Evolutionary conservation across 257 asterid species (phyloP).

Genomic region (Plantago elongata): DNA sequence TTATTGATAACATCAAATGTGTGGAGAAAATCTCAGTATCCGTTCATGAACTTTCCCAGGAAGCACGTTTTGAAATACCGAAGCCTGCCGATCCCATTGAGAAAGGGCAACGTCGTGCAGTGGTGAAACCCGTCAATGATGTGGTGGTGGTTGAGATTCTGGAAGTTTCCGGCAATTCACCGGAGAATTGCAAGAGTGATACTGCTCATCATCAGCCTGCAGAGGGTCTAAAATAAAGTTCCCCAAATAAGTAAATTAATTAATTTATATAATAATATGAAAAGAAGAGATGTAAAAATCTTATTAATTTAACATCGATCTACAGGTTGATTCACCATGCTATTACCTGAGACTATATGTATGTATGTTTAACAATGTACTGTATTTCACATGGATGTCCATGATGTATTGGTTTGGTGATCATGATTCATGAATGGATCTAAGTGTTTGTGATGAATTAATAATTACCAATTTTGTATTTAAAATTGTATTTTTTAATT

Average conservation of each 20-base stretch:
- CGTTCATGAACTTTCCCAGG: constrained; percentile 39
- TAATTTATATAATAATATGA: not conserved
- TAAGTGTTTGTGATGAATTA: no score
- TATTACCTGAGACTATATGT: no score
- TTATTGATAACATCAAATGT: constrained; percentile 38
- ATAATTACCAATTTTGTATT: no score
- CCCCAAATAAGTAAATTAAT: not conserved
- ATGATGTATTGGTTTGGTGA: no score
- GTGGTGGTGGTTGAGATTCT: constrained; percentile 28
- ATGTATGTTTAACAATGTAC: no score
- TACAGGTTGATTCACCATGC: no score
- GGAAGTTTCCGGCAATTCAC: constrained; percentile 5
- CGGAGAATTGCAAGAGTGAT: constrained; percentile 15
- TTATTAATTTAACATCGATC: not conserved
- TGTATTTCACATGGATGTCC: no score
- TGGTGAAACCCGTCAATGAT: constrained; percentile 41
- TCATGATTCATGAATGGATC: no score
- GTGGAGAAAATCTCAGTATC: constrained; percentile 38
- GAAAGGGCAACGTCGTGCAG: constrained; percentile 36
- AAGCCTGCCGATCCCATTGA: constrained; percentile 8
- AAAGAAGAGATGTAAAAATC: not conserved
- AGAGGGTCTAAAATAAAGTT: not conserved
- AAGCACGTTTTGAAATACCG: constrained; percentile 35
- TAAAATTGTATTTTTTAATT: no score
- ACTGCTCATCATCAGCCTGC: no score